Evolutionary conservation across 176 grass and related monocot genomes (phyloP).

Genomic region (Musa itinerans): DNA sequence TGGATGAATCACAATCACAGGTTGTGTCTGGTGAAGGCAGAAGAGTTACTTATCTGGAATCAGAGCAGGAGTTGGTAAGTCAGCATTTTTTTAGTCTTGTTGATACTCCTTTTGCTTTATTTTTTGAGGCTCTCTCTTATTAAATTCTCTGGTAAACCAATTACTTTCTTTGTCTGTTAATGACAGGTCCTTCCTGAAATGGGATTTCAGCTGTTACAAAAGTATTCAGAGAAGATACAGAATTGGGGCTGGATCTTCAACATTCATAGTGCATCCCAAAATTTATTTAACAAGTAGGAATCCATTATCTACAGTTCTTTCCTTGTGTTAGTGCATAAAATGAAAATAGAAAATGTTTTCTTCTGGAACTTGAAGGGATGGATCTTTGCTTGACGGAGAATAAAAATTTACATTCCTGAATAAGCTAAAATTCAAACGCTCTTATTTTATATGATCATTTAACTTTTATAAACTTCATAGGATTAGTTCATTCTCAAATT

Average conservation of each 20-base stretch:
- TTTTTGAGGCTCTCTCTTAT: not conserved
- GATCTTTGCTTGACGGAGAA: not conserved
- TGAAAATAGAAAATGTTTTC: not conserved
- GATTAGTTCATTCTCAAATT: not conserved
- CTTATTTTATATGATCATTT: not conserved
- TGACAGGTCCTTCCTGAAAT: constrained; percentile 75
- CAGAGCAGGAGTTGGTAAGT: constrained; percentile 71
- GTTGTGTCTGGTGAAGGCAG: constrained; percentile 66
- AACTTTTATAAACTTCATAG: not conserved
- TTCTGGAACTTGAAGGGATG: not conserved
- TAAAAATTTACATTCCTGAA: too few relatives aligned
- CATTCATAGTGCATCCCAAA: constrained; percentile 36
- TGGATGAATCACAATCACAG: constrained; percentile 28
- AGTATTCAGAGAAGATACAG: constrained; percentile 69
- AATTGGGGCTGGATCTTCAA: constrained; percentile 88
- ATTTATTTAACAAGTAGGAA: constrained; percentile 64
- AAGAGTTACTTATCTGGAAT: constrained; percentile 51
- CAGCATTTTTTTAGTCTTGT: constrained; percentile 19
- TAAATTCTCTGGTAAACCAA: not conserved
- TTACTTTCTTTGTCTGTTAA: constrained; percentile 11
- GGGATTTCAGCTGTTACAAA: constrained; percentile 77
- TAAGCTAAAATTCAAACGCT: too few relatives aligned
- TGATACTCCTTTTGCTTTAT: constrained; percentile 18
- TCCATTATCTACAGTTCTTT: constrained; percentile 3
- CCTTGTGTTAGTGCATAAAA: not conserved